Conservation (phyloP, 345 rosid species). For the Populus tremula region DNA sequence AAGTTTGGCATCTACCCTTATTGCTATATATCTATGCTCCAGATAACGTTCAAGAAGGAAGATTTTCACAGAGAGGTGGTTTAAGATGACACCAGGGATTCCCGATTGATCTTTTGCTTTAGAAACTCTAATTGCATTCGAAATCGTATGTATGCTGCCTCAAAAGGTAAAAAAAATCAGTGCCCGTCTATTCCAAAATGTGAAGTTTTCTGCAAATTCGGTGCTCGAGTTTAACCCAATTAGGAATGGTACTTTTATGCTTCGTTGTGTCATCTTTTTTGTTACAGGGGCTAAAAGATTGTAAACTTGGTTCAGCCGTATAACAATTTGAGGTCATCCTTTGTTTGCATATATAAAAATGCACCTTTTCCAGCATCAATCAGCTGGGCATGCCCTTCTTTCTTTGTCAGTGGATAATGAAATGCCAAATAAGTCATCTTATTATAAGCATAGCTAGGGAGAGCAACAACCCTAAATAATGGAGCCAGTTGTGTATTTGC, state of each 20-base stretch:
- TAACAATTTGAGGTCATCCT: too few species aligned
- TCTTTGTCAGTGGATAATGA: too few species aligned
- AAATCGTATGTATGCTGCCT: too few species aligned
- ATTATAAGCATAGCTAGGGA: background rate
- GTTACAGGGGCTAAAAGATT: too few species aligned
- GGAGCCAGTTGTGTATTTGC: background rate
- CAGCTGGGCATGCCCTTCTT: background rate
- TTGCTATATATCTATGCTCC: background rate
- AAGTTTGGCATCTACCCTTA: background rate
- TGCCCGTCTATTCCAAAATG: background rate
- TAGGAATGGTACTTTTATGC: too few species aligned
- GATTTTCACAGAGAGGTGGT: background rate
- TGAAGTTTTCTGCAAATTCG: too few species aligned
- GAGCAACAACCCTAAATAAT: background rate
- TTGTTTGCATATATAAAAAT: background rate
- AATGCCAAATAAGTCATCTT: background rate
- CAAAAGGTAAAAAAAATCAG: too few species aligned
- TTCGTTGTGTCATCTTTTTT: too few species aligned
- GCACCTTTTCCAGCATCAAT: background rate
- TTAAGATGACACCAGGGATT: background rate
- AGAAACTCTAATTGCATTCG: background rate
- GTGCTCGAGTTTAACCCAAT: too few species aligned
- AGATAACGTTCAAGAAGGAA: background rate
- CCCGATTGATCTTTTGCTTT: background rate
- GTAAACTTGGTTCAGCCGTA: too few species aligned